Evolutionary conservation across 1,284 basidiomycete species (phyloP).

Genomic region (Cystobasidiaceae sp.): DNA sequence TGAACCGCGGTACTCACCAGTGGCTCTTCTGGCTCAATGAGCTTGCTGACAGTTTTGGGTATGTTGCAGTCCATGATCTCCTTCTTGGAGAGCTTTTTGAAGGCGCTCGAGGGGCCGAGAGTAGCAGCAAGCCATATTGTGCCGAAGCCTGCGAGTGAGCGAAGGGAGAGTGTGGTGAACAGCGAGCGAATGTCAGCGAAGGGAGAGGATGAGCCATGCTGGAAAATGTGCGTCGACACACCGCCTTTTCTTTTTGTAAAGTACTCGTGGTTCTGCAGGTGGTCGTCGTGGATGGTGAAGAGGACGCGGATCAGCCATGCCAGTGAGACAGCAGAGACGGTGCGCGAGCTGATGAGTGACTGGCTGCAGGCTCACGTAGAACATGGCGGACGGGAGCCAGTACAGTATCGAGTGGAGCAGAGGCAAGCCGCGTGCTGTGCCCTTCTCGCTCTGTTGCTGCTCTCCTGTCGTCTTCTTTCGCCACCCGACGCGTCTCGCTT

Average conservation of each 20-base stretch:
- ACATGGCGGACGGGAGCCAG: background rate
- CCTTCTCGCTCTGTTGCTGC: too few species aligned
- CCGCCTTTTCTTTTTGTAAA: constrained; percentile 21
- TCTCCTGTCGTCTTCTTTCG: too few species aligned
- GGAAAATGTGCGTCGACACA: background rate
- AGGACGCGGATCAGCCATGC: too few species aligned
- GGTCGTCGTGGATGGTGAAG: too few species aligned
- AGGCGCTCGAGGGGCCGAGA: constrained; percentile 21
- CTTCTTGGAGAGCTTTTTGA: constrained; percentile 36
- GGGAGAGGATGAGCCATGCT: background rate
- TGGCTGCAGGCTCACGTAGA: constrained; percentile 6
- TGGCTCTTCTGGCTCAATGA: constrained; percentile 38
- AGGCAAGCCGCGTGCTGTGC: too few species aligned
- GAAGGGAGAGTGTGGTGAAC: background rate
- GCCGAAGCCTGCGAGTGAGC: constrained; percentile 34
- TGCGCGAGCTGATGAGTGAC: background rate
- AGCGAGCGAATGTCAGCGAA: background rate
- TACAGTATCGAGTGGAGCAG: background rate
- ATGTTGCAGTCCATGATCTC: constrained; percentile 38
- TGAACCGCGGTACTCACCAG: too few species aligned
- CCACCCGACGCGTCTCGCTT: too few species aligned
- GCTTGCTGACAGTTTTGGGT: constrained; percentile 35
- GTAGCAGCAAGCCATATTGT: constrained; percentile 41
- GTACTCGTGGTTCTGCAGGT: constrained; percentile 16
- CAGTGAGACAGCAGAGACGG: too few species aligned